Base-by-base conservation (phyloP, 257 asterid genomes). In the Nicotiana sylvestris region DNA sequence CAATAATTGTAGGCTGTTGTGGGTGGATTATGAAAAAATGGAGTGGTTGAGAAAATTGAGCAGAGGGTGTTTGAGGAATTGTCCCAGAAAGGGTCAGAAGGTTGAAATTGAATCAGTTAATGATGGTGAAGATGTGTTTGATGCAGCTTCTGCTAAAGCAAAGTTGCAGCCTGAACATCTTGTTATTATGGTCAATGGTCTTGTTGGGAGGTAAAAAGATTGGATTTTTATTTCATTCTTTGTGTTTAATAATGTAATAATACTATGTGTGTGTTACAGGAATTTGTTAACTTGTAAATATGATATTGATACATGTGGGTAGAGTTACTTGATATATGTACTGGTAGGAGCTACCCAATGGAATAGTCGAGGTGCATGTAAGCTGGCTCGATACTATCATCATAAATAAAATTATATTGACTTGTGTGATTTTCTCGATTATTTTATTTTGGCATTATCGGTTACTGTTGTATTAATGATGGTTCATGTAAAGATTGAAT, bases 161-260 rank as follows among this genome's bases (percentile, higher is more conserved):
- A 86, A 82, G 81, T 89, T 85, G 83, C 91, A 86, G 85, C 97
- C 98, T 15, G 93, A 93, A 37, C 98, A 93, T 88, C 91, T 93
- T 65, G 95, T 92, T 55, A 84, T 93, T 81, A 91, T 93, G 98
- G 98, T 93, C 77, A 92, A 93, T 87, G 98, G 98, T 17, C 91
- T 93, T 62, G 89, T 90, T 88, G 98, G 97, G 85, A 93, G 98
- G 98, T 93, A 85, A 55, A 68, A 43, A 72, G 16, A 37, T 46
- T 29, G 25, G 35, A 30, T 17, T 53, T 56, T 51, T 5, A 2
- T n/a, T 0, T 4, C 16, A 16, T 58, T 66, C 12, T 12, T 66
- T 29, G 72, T 66, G 43, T 29, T 66, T 66, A 5, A 29, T 65
- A 30, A 65, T 65, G 70, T 5, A 29, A 43, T 65, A 27, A 64